Base-by-base conservation (phyloP, 192 early-diverging fungal species). In the Lunasporangiospora selenospora region DNA sequence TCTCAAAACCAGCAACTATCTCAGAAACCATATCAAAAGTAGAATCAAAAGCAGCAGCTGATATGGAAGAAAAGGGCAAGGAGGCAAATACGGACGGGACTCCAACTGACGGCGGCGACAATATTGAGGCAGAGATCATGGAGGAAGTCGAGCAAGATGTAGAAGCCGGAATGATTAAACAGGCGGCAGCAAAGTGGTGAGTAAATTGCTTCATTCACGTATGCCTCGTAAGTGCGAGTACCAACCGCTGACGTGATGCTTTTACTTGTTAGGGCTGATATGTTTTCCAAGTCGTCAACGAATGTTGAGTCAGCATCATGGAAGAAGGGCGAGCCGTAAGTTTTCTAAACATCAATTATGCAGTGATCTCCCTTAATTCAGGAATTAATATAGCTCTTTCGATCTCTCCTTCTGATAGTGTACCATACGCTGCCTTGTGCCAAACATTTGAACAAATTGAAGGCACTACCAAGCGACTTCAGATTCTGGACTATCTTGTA, bases 381-480 rank as follows among this genome's bases (percentile, higher is more conserved):
- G n/a, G n/a, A 23, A 49, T 27, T 26, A 37, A 39, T 11, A 12
- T 19, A 30, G 23, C 21, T 23, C 16, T 37, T 49, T 23, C 29
- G 43, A 30, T 51, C 30, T 32, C 50, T n/a, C 26, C 21, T 37
- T 51, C 15, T 24, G 47, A 8, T 62, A 85, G 84, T 36, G 76
- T 87, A n/a, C 92, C 95, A 16, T 99, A 96, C 65, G 76, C 87
- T 40, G 90, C 85, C 0, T 79, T 99, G 9, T 98, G 96, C 81
- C 86, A 91, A 45, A 93, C 92, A 9, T 98, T 98, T 75, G 96
- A 95, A 44, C 53, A 75, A 26, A 91, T 95, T 54, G 95, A 95
- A 65, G 83, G 71, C 11, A 98, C 95, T 6, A 95, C 95, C 32
- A 98, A 98, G 75, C 81, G 95, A 43, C 78, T 93, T 23, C 85